phyloP scores from a whole-genome alignment of 257 asterid genomes.

The Nemophila menziesii region DNA sequence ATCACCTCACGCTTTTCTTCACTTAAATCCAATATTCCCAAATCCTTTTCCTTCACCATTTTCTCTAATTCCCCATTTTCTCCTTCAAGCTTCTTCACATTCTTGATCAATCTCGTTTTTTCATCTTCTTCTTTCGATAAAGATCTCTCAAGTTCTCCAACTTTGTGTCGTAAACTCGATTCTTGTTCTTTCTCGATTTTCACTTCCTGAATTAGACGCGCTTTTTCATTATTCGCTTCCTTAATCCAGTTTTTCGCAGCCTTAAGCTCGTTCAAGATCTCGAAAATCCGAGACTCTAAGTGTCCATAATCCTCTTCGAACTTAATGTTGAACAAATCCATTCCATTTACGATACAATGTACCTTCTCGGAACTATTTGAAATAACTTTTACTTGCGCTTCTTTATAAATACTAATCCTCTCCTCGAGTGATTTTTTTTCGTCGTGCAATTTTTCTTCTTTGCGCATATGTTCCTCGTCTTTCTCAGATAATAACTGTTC shows the following conservation, averaged over 20 bases:
- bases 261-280: conserved; percentile 54
- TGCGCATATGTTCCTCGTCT: conserved; percentile 44
- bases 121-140: conserved; percentile 32
- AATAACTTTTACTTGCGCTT: conserved; percentile 29
- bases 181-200: conserved; percentile 27
- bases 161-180: conserved; percentile 22
- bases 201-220: conserved; percentile 33
- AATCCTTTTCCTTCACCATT: conserved; percentile 40
- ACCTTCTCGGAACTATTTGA: conserved; percentile 38
- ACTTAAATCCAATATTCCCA: conserved; percentile 37
- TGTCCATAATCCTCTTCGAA: conserved; percentile 90
- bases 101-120: conserved; percentile 26
- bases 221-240: conserved; percentile 36
- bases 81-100: conserved; percentile 26
- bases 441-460: conserved; percentile 55
- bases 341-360: conserved; percentile 29
- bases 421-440: conserved; percentile 41
- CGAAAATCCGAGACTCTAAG: conserved; percentile 71
- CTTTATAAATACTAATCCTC: conserved; percentile 39
- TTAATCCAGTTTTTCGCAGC: conserved; percentile 33
- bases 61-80: conserved; percentile 33
- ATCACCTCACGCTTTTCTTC: conserved; percentile 91
- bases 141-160: conserved; percentile 24
- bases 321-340: conserved; percentile 61
- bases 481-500: conserved; percentile 64